phyloP scores from a whole-genome alignment of 192 early-diverging fungal genomes.

The Coemansia sp. region DNA sequence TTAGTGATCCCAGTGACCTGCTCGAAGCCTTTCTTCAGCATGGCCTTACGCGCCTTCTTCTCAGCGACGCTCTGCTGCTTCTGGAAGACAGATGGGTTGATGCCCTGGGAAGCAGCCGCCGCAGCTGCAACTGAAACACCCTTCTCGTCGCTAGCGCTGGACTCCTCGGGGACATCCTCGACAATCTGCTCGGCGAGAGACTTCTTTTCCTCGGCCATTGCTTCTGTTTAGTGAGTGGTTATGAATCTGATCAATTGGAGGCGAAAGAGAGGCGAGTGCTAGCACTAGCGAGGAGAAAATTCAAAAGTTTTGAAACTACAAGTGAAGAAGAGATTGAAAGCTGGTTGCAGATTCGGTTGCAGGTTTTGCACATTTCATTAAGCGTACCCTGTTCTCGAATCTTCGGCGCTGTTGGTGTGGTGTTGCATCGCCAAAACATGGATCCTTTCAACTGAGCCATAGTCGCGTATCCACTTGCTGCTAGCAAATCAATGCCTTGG shows the following conservation, averaged over 20 bases:
- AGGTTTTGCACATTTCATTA: not conserved
- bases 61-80: constrained; percentile 77
- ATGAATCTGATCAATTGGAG: not conserved
- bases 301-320: constrained; percentile 7
- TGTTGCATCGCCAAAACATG: too few species aligned
- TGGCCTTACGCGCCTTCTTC: constrained; percentile 96
- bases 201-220: constrained; percentile 50
- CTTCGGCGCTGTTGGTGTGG: not conserved
- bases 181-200: constrained; percentile 37
- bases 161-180: constrained; percentile 39
- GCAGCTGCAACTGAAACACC: constrained; percentile 22
- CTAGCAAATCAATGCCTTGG: not conserved
- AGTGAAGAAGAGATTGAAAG: not conserved
- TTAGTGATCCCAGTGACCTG: constrained; percentile 81
- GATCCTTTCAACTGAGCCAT: not conserved
- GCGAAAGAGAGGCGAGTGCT: not conserved
- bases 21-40: constrained; percentile 88
- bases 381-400: not conserved
- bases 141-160: constrained; percentile 9
- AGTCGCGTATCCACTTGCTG: not conserved
- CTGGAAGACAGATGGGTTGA: constrained; percentile 24
- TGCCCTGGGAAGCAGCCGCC: constrained; percentile 33
- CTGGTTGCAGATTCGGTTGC: not conserved
- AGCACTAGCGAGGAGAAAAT: not conserved
- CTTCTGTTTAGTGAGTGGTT: not conserved